Conservation (phyloP, 2,329 filamentous ascomycete genomes). For the Cladosporium sphaerospermum region DNA sequence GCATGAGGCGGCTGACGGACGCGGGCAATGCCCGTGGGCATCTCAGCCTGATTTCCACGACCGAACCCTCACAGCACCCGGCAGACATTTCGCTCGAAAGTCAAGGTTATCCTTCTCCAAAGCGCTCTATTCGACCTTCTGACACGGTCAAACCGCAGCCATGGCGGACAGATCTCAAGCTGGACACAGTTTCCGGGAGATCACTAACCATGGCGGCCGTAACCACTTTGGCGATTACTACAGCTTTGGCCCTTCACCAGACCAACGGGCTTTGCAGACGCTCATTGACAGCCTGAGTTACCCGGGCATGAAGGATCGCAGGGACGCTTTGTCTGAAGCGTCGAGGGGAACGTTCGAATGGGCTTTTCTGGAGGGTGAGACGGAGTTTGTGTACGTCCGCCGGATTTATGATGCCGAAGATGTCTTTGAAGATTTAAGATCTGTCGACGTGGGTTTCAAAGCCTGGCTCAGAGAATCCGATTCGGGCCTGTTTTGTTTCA, state of each 20-base stretch:
- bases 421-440: background rate
- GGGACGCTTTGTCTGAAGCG: background rate
- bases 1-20: too few species aligned
- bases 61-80: too few species aligned
- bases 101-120: too few species aligned
- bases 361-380: background rate
- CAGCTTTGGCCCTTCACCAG: background rate
- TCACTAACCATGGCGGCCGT: background rate
- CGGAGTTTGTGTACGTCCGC: background rate
- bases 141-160: too few species aligned
- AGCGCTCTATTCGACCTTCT: too few species aligned
- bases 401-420: background rate
- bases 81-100: too few species aligned
- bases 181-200: background rate
- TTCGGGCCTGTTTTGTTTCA: background rate
- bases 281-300: constrained; percentile 2
- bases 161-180: too few species aligned
- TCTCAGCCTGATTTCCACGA: too few species aligned
- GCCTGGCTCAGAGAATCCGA: background rate
- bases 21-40: too few species aligned
- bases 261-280: background rate
- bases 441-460: background rate
- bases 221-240: background rate
- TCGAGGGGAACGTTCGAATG: background rate
- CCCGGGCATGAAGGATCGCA: background rate